A percentile compares a stretch with the other conserved stretches of the same genome.
Evolutionary conservation across 345 rosid genomes (phyloP).

Genomic region (Reutealis trisperma): DNA sequence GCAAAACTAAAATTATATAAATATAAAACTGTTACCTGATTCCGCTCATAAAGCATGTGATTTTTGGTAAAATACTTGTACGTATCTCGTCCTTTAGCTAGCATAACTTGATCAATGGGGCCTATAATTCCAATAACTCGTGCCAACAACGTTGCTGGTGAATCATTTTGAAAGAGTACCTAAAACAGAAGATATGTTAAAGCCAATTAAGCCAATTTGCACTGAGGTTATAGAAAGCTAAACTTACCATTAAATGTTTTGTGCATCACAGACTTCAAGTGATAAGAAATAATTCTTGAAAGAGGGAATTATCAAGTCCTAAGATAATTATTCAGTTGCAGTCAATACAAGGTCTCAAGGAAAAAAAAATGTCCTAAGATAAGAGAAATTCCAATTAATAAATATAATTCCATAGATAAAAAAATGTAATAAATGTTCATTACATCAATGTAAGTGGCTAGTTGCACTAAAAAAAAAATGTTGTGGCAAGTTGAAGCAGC

Average conservation of each 20-base stretch:
- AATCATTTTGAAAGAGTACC: constrained; percentile 99
- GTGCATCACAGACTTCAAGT: not conserved
- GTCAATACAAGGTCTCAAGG: not conserved
- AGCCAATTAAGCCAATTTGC: constrained; percentile 14
- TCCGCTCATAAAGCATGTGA: constrained; percentile 92
- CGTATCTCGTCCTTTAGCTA: constrained; percentile 90
- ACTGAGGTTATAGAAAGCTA: not conserved
- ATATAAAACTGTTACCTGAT: constrained; percentile 55
- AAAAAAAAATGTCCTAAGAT: not conserved
- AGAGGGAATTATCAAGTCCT: not conserved
- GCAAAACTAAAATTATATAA: not conserved
- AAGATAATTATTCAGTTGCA: not conserved
- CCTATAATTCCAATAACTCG: constrained; percentile 88
- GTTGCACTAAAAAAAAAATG: too few relatives aligned
- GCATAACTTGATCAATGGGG: constrained; percentile 76
- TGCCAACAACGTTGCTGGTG: constrained; percentile 90
- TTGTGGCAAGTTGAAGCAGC: not conserved
- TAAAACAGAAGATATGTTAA: constrained; percentile 28
- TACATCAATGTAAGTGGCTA: not conserved
- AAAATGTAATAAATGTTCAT: not conserved
- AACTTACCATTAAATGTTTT: not conserved
- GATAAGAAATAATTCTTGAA: not conserved
- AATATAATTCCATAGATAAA: not conserved
- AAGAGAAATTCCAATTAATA: too few relatives aligned
- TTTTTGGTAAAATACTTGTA: constrained; percentile 89